phyloP scores from a whole-genome alignment of 202 grass and related monocot species.

The Saccharum hybrid region DNA sequence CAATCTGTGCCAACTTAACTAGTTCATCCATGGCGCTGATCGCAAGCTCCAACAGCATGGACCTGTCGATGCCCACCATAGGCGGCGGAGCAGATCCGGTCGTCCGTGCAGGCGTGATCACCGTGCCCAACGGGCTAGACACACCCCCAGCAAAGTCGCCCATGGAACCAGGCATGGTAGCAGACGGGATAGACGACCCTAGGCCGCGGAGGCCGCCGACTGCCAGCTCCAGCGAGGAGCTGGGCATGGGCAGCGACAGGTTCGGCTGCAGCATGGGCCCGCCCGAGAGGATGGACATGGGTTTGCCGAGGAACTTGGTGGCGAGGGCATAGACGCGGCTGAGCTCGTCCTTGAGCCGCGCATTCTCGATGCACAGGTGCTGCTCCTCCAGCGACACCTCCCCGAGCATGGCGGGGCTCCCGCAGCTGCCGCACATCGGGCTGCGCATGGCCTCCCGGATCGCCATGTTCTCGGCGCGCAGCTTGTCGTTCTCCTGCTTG shows the following conservation, averaged over 20 bases:
- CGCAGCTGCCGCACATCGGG: constrained; percentile 84
- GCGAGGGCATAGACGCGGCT: constrained; percentile 72
- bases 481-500: constrained; percentile 90
- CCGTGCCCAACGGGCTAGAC: constrained; percentile 75
- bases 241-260: constrained; percentile 61
- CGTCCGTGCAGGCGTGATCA: constrained; percentile 63
- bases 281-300: constrained; percentile 36
- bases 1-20: constrained; percentile 89
- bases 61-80: constrained; percentile 61
- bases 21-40: constrained; percentile 80
- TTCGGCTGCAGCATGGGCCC: constrained; percentile 34
- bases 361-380: constrained; percentile 91
- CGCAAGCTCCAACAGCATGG: constrained; percentile 75
- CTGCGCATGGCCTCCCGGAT: constrained; percentile 82
- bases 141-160: constrained; percentile 56
- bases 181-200: constrained; percentile 50
- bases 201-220: constrained; percentile 63
- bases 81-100: constrained; percentile 26
- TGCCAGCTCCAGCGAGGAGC: constrained; percentile 69
- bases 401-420: constrained; percentile 79
- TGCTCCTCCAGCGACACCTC: constrained; percentile 89
- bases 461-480: constrained; percentile 82
- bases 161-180: constrained; percentile 44
- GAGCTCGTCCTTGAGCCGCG: constrained; percentile 88
- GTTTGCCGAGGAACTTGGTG: constrained; percentile 92